A percentile compares a stretch with the other conserved stretches of the same genome.
These are phyloP conservation scores for Dothiorella sarmentorum DNA, from an alignment of 2,329 filamentous ascomycete species.

Conservation along the genomic window DNA sequence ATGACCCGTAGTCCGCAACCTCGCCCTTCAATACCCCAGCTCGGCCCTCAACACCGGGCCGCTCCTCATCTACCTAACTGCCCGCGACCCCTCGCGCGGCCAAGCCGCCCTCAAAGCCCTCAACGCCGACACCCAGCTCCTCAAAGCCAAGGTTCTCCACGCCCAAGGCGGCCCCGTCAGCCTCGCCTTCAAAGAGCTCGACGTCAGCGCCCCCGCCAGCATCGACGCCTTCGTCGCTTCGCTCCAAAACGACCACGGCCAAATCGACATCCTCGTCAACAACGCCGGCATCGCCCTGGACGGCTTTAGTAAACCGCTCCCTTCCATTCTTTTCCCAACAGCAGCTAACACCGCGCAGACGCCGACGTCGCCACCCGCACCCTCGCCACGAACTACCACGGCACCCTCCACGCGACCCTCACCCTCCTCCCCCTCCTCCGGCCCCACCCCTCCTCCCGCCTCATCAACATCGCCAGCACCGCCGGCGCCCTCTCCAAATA, in stretches of 20 bases:
- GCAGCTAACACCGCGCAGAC: conserved; percentile 33
- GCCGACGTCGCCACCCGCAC: conserved; percentile 48
- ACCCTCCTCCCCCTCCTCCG: conserved; percentile 47
- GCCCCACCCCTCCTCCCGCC: conserved; percentile 24
- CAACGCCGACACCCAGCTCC: conserved; percentile 29
- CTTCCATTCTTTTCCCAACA: conserved; percentile 23
- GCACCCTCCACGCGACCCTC: conserved; percentile 46
- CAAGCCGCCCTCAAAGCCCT: conserved; percentile 31
- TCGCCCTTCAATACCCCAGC: conserved; percentile 52
- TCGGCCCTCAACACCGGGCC: conserved; percentile 40
- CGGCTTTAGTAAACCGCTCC: conserved; percentile 17
- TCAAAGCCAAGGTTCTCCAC: conserved; percentile 42
- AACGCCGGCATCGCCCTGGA: conserved; percentile 49
- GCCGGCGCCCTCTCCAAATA: conserved; percentile 46
- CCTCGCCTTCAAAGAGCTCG: conserved; percentile 41
- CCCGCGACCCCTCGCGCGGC: conserved; percentile 27
- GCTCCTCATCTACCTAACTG: conserved; percentile 34
- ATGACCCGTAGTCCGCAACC: conserved; percentile 45
- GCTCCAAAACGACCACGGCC: conserved; percentile 27
- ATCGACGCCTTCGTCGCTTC: conserved; percentile 36
- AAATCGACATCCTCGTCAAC: conserved; percentile 40
- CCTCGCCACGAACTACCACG: conserved; percentile 52
- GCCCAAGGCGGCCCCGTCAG: conserved; percentile 27
- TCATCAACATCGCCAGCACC: conserved; percentile 37
- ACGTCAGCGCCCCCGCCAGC: conserved; percentile 43